A percentile compares a stretch with the other conserved stretches of the same genome.
phyloP scores from a whole-genome alignment of 768 basidiomycete genomes.

The Phlegmacium glaucopus region DNA sequence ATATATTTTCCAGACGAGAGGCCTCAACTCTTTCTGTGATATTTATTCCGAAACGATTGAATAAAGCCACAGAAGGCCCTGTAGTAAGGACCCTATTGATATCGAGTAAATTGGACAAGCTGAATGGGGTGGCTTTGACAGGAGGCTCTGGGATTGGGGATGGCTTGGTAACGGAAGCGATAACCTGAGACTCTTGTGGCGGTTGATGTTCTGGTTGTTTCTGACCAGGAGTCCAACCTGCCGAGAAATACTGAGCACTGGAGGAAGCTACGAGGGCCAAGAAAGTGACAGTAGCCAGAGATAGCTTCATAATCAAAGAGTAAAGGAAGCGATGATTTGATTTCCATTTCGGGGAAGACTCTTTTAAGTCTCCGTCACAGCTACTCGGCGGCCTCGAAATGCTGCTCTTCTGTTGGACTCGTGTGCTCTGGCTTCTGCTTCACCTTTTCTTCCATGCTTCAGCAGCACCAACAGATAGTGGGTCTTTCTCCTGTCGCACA shows the following conservation, averaged over 20 bases:
- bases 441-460: constrained; percentile 8
- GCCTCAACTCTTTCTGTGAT: constrained; percentile 51
- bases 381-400: no score
- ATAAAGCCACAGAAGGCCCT: constrained; percentile 50
- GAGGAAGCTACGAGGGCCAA: constrained; percentile 35
- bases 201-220: constrained; percentile 48
- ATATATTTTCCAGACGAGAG: constrained; percentile 35
- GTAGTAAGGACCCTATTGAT: constrained; percentile 45
- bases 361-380: constrained; percentile 15
- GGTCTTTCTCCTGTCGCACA: constrained; percentile 10
- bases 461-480: constrained; percentile 37
- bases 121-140: constrained; percentile 21
- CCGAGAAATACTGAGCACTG: constrained; percentile 72
- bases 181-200: constrained; percentile 18
- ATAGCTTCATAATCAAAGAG: constrained; percentile 48
- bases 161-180: constrained; percentile 15
- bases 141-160: constrained; percentile 14
- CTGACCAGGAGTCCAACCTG: constrained; percentile 81
- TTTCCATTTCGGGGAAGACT: not conserved
- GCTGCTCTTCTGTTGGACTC: constrained; percentile 8
- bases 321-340: no score
- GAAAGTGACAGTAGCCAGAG: constrained; percentile 28
- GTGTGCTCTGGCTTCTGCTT: constrained; percentile 9
- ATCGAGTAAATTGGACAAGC: constrained; percentile 31
- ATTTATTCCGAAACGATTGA: constrained; percentile 65